Evolutionary conservation across 345 rosid species (phyloP), one percentile per base, ranked within the genome.

Genomic region (Trapa incisa): DNA sequence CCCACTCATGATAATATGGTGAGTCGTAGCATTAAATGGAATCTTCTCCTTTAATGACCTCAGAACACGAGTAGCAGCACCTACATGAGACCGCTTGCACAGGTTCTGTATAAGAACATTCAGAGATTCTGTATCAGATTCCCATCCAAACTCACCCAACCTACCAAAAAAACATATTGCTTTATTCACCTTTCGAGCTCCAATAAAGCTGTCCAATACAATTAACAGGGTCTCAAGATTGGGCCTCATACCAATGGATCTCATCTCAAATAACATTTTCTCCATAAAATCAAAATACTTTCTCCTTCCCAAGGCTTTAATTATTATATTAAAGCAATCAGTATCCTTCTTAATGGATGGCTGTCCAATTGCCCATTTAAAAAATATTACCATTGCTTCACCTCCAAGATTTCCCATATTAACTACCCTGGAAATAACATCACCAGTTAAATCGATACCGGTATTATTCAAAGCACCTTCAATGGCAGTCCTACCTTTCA

Each of bases 261-360:
- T 72, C 92, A 87, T 82, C 33, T 65, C 85, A 16, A 8, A 61
- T 75, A 93, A 64, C 64, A 80, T 33, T 70, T 80, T 70, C 65
- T 71, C 73, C 88, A 90, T 75, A 52, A 22, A 80, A 54, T 79
- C 75, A 67, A 87, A 78, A 53, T 77, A 88, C 53, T 87, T 90
- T 58, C 91, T 85, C 73, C 92, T 88, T 32, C 97, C 96, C 2
- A 93, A 42, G 1, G 94, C 97, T 80, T 71, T 85, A 37, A 87
- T 64, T 52, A 90, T 75, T 61, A 90, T 69, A 64, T 76, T 76
- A 60, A 85, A 90, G 75, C 78, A 75, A 61, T 50, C 68, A 67
- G 80, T 70, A 64, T 83, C 89, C 66, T 74, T 82, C 39, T 67
- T 52, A 17, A 88, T 77, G 48, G 73, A 72, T 0, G 90, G 89